Evolutionary conservation across 2,329 filamentous ascomycete species (phyloP), one percentile per base, ranked within the genome.

Genomic region (Cordyceps militaris): DNA sequence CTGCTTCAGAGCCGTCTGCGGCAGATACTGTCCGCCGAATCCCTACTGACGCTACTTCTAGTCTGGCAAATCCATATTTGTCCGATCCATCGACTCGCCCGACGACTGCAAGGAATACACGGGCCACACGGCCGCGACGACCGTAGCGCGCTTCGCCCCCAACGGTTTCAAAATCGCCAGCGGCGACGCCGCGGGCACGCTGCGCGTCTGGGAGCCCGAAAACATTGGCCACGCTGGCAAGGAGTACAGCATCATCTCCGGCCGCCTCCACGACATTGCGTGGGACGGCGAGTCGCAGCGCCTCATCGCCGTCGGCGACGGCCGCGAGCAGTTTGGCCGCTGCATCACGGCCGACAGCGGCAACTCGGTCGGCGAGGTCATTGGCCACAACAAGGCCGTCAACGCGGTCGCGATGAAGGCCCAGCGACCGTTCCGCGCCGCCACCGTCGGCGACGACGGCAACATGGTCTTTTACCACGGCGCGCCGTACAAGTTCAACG

Each of bases 281-380:
- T 99, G 94, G 92, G 94, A 97, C 67, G 93, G 92, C 58, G 94
- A 99, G 73, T 96, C 89, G 61, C 92, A 97, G 76, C 87, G 94
- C 51, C 87, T 99, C 68, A 97, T 97, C 67, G 94, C 93, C 3
- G 93, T 99, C 5, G 94, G 94, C 46, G 89, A 97, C 66, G 94
- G 94, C 53, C 92, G 93, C 69, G 91, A 97, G 75, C 84, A 91
- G 58, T 97, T 91, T 70, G 93, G 93, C 14, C 89, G 93, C 71
- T 96, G 91, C 76, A 91, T 97, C 70, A 97, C 91, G 28, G 90
- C 89, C 64, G 94, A 97, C 74, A 95, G 90, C 68, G 94, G 94
- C 63, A 99, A 99, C 76, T 92, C 87, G 51, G 92, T 97, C 19
- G 94, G 94, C 59, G 93, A 97, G 74, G 89, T 99, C 63, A 88